phyloP scores from a whole-genome alignment of 192 early-diverging fungal genomes.

The Jimgerdemannia flammicorona region DNA sequence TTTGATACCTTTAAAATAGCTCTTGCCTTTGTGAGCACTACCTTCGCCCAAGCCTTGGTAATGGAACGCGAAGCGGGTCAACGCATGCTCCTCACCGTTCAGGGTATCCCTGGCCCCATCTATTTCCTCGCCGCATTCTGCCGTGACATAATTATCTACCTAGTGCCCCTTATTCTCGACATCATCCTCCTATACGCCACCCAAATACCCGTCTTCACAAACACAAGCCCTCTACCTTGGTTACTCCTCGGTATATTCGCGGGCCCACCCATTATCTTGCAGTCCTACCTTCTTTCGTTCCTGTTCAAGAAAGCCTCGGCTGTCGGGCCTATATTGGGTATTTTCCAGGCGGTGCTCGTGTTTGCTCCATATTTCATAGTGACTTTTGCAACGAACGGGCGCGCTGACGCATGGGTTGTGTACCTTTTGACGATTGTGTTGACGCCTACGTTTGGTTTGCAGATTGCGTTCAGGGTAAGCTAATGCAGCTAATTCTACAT shows the following conservation, averaged over 20 bases:
- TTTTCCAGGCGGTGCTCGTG: slow-evolving; percentile 26
- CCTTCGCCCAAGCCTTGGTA: slow-evolving; percentile 25
- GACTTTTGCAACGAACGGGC: slow-evolving; percentile 32
- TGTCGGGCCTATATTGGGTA: slow-evolving; percentile 32
- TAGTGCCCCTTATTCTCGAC: slow-evolving; percentile 17
- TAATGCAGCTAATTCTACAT: not conserved
- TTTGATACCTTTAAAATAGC: slow-evolving; percentile 6
- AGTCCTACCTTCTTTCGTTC: slow-evolving; percentile 31
- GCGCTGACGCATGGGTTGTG: slow-evolving; percentile 17
- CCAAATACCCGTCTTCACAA: slow-evolving; percentile 27
- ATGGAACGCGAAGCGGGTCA: slow-evolving; percentile 30
- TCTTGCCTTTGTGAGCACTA: slow-evolving; percentile 28
- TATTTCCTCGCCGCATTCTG: slow-evolving; percentile 34
- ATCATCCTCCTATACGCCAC: slow-evolving; percentile 23
- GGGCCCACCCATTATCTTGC: slow-evolving; percentile 26
- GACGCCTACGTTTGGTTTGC: slow-evolving; percentile 26
- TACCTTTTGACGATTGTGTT: slow-evolving; percentile 21
- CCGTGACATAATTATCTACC: slow-evolving; percentile 21
- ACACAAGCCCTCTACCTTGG: slow-evolving; percentile 28
- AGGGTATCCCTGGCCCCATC: slow-evolving; percentile 21
- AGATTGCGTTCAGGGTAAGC: slow-evolving; percentile 19
- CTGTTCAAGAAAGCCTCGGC: slow-evolving; percentile 28
- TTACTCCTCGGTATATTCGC: slow-evolving; percentile 23
- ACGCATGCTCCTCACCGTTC: slow-evolving; percentile 27
- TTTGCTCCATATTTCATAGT: slow-evolving; percentile 44